Evolutionary conservation across 192 early-diverging fungal species (phyloP), one percentile per base, ranked within the genome.

Genomic region (Backusella sp.): DNA sequence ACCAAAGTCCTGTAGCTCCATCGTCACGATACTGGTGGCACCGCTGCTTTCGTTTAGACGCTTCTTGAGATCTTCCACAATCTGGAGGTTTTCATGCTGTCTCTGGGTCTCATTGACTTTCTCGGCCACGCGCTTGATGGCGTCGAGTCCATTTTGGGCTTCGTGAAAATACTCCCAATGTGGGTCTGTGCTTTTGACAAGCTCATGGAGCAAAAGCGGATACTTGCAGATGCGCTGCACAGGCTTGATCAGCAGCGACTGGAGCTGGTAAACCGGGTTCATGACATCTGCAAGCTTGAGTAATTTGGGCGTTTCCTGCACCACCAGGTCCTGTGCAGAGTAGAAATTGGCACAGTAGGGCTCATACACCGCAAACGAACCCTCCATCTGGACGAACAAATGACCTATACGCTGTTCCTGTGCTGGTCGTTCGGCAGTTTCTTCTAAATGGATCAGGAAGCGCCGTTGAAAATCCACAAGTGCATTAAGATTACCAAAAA

Each of bases 191-290:
- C 87, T 86, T 77, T 91, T 90, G 79, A 89, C 80, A 67, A 91
- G 77, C 67, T 94, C 91, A 70, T 88, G 86, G 74, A 94, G 83
- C 32, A 99, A 90, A 72, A 99, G 85, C 49, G 96, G 96, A 84
- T 99, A 99, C 86, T 96, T 96, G 85, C 96, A 97, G 73, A 98
- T 92, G 66, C 98, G 90, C 85, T 99, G 98, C 4, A 99, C 90
- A 4, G 97, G 97, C 77, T 97, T 96, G 87, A 99, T 99, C 62
- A 99, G 85, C 82, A 94, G 91, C 14, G 92, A 93, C 17, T 93
- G 95, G 72, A 99, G 84, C 80, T 91, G 92, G 68, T 95, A 93
- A 73, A 88, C 89, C 19, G 96, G 97, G 67, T 98, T 94, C 66
- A 91, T 92, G 71, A 91, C 84, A 77, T 89, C 86, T 52, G 79